phyloP scores from a whole-genome alignment of 2,329 filamentous ascomycete species.

The Aspergillus sergii region DNA sequence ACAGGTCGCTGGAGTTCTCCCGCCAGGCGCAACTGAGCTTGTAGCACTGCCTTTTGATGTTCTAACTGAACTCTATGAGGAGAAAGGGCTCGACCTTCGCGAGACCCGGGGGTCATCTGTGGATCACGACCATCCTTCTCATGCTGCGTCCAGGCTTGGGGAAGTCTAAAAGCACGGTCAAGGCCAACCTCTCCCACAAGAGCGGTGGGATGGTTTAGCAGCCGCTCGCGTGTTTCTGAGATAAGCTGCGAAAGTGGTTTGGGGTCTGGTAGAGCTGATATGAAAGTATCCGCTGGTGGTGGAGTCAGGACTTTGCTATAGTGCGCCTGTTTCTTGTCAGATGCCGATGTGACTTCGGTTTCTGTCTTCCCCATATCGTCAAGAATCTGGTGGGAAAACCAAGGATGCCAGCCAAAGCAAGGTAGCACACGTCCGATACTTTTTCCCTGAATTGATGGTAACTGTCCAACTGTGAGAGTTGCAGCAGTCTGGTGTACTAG shows the following conservation, averaged over 20 bases:
- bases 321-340: slow-evolving; percentile 47
- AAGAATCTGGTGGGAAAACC: slow-evolving; percentile 66
- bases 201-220: slow-evolving; percentile 56
- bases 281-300: slow-evolving; percentile 46
- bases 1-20: slow-evolving; percentile 60
- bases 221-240: slow-evolving; percentile 49
- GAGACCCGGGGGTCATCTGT: slow-evolving; percentile 59
- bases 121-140: slow-evolving; percentile 36
- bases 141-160: slow-evolving; percentile 50
- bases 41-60: slow-evolving; percentile 62
- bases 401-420: slow-evolving; percentile 69
- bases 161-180: slow-evolving; percentile 64
- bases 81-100: slow-evolving; percentile 61
- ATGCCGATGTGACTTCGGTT: slow-evolving; percentile 9
- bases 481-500: slow-evolving; percentile 57
- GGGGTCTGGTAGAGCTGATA: slow-evolving; percentile 56
- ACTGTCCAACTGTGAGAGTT: slow-evolving; percentile 16
- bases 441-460: slow-evolving; percentile 4
- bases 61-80: slow-evolving; percentile 59
- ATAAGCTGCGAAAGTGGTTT: slow-evolving; percentile 57
- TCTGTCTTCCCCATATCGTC: slow-evolving; percentile 40
- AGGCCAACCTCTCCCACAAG: slow-evolving; percentile 66
- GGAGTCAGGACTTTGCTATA: slow-evolving; percentile 59
- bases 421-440: slow-evolving; percentile 55
- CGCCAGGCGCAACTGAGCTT: slow-evolving; percentile 60